Evolutionary conservation across 768 basidiomycete genomes (phyloP), one percentile per base, ranked within the genome.

Genomic region (Pleurotus ostreatus): DNA sequence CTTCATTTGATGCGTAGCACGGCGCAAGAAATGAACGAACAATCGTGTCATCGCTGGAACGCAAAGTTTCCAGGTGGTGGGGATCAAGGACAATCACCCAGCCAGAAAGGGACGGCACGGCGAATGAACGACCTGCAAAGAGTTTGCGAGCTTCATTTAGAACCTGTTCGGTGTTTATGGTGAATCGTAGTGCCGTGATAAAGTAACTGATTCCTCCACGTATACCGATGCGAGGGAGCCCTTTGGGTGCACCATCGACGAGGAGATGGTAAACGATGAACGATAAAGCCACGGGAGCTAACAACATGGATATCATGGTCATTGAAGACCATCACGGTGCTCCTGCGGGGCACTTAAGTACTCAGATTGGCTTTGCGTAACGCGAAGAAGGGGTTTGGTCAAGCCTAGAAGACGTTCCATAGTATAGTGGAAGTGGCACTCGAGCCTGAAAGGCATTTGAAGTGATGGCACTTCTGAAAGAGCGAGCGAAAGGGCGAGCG

Each of bases 201-300:
- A 53, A 39, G n/a, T 53, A 53, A 9, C 51, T 39, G 16, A 53
- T 39, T 9, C 22, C 11, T 11, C 51, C 37, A 16, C 34, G 15
- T n/a, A 11, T 11, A 7, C 51, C 51, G 23, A 53, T 15, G 37
- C 51, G 51, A n/a, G 51, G 37, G 16, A 53, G 6, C 8, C 51
- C 37, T 9, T 30, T 30, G 13, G 51, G 51, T 12, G 51, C 47
- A 15, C 47, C 12, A 18, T 22, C 47, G 18, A 15, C 37, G 13
- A 26, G 11, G 18, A 49, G 23, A 30, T 15, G 2, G 23, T 49
- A 49, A 30, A 49, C 12, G 11, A 63, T 55, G 57, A 56, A 57
- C 55, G 55, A 46, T 5, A 22, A n/a, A 13, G 46, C 46, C 12
- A 22, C 46, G 5, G n/a, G 18, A 16, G 46, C 46, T 22, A 46